Percentiles rank a stretch among this genome's conserved stretches.
phyloP scores from a whole-genome alignment of 163 green algal species.

The Coccomyxa subellipsoidea region DNA sequence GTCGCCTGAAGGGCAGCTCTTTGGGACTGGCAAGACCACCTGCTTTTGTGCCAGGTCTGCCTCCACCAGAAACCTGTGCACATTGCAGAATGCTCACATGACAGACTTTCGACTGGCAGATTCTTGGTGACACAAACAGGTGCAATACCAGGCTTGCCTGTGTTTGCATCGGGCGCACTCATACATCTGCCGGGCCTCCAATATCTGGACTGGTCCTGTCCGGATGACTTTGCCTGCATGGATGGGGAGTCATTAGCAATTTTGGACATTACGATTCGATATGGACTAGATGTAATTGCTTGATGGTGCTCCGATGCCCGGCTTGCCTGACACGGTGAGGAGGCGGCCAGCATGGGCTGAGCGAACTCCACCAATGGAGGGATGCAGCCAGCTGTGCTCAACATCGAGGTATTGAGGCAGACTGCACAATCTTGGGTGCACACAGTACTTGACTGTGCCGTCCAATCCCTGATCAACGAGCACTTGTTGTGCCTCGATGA shows the following conservation, averaged over 20 bases:
- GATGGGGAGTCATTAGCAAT: background rate
- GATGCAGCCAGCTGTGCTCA: slow-evolving; percentile 20
- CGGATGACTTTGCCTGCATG: slow-evolving; percentile 63
- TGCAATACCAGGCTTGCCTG: slow-evolving; percentile 20
- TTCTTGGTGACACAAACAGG: background rate
- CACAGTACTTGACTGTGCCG: slow-evolving; percentile 44
- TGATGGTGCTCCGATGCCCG: too few species aligned
- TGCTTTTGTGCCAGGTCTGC: slow-evolving; percentile 47
- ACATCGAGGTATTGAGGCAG: slow-evolving; percentile 41
- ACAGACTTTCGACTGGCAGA: background rate
- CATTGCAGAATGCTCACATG: background rate
- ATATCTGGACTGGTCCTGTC: slow-evolving; percentile 61
- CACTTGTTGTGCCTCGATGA: slow-evolving; percentile 41
- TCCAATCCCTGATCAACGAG: slow-evolving; percentile 17
- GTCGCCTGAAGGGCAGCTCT: slow-evolving; percentile 39
- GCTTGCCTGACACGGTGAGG: slow-evolving; percentile 45
- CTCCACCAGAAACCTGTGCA: slow-evolving; percentile 34
- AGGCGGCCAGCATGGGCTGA: slow-evolving; percentile 56
- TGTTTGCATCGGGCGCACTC: slow-evolving; percentile 66
- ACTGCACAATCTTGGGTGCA: slow-evolving; percentile 45
- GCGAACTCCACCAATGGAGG: slow-evolving; percentile 44
- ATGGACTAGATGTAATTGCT: too few species aligned
- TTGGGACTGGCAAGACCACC: slow-evolving; percentile 34
- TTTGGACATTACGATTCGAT: too few species aligned
- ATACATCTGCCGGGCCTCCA: slow-evolving; percentile 63